These are phyloP conservation scores for Kalmusia sp. DNA, from an alignment of 2,329 filamentous ascomycete genomes.

Conservation along the genomic window DNA sequence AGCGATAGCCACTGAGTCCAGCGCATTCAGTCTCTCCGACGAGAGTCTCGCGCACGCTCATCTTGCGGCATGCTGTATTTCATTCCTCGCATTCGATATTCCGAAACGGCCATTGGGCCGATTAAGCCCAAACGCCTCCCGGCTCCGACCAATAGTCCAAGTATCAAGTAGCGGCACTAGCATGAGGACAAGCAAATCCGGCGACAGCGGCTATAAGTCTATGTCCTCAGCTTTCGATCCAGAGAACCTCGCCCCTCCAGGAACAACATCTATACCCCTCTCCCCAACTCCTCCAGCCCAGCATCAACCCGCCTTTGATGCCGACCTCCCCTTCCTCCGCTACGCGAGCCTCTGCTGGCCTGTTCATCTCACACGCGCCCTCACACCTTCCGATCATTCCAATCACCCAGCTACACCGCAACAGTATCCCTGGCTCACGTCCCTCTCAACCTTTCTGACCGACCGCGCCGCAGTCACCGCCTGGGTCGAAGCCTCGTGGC, in stretches of 20 bases:
- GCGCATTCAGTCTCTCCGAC: conserved; percentile 32
- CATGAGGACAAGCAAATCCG: conserved; percentile 31
- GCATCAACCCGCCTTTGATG: conserved; percentile 27
- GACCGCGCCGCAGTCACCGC: conserved; percentile 33
- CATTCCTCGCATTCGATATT: conserved; percentile 34
- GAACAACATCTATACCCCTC: conserved; percentile 2
- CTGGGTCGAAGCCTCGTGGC: conserved; percentile 43
- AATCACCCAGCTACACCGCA: not conserved
- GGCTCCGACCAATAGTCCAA: conserved; percentile 8
- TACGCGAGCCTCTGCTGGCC: conserved; percentile 42
- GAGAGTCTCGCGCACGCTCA: conserved; percentile 34
- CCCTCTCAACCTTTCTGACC: conserved; percentile 32
- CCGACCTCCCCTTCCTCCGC: conserved; percentile 36
- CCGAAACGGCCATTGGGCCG: conserved; percentile 33
- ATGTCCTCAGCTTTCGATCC: conserved; percentile 30
- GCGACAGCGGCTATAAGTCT: conserved; percentile 42
- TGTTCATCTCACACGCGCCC: conserved; percentile 36
- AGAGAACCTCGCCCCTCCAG: conserved; percentile 10
- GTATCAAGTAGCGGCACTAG: conserved; percentile 29
- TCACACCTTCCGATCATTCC: conserved; percentile 11
- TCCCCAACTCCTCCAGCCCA: conserved; percentile 1
- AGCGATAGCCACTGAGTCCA: conserved; percentile 20
- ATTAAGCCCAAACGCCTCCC: conserved; percentile 17
- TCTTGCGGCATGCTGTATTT: conserved; percentile 36
- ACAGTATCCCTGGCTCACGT: conserved; percentile 27